phyloP scores from a whole-genome alignment of 2,329 filamentous ascomycete species.

The Penicillium griseofulvum region DNA sequence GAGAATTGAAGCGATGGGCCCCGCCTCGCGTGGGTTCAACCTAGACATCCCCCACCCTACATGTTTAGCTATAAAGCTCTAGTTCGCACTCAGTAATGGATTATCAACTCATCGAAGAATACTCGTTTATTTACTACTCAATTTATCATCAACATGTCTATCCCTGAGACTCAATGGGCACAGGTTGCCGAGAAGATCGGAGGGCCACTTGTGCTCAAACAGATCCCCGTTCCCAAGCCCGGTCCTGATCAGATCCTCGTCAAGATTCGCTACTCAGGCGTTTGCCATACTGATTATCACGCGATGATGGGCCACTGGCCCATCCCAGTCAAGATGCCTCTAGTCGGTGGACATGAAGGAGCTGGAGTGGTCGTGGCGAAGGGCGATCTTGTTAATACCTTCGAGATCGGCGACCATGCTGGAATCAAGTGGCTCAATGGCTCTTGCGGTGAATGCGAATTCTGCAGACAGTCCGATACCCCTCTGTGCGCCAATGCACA shows the following conservation, averaged over 20 bases:
- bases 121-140: neutral
- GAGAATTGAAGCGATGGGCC: neutral
- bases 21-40: neutral
- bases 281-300: slow-evolving; percentile 82
- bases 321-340: slow-evolving; percentile 71
- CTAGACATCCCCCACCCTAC: neutral
- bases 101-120: neutral
- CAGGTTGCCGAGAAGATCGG: slow-evolving; percentile 83
- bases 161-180: slow-evolving; percentile 86
- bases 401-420: slow-evolving; percentile 75
- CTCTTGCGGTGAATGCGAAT: slow-evolving; percentile 75
- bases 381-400: slow-evolving; percentile 70
- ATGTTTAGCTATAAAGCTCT: slow-evolving; percentile 6
- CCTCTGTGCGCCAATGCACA: slow-evolving; percentile 72
- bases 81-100: neutral
- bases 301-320: slow-evolving; percentile 90
- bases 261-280: slow-evolving; percentile 85
- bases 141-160: slow-evolving; percentile 25
- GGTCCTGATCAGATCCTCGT: slow-evolving; percentile 86
- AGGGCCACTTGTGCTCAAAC: slow-evolving; percentile 55
- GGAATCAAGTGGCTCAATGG: slow-evolving; percentile 92
- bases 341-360: slow-evolving; percentile 75
- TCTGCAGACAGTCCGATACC: slow-evolving; percentile 76
- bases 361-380: slow-evolving; percentile 76
- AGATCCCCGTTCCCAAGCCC: slow-evolving; percentile 74